phyloP scores from a whole-genome alignment of 2,329 filamentous ascomycete genomes.

The Rhinocladiella similis region DNA sequence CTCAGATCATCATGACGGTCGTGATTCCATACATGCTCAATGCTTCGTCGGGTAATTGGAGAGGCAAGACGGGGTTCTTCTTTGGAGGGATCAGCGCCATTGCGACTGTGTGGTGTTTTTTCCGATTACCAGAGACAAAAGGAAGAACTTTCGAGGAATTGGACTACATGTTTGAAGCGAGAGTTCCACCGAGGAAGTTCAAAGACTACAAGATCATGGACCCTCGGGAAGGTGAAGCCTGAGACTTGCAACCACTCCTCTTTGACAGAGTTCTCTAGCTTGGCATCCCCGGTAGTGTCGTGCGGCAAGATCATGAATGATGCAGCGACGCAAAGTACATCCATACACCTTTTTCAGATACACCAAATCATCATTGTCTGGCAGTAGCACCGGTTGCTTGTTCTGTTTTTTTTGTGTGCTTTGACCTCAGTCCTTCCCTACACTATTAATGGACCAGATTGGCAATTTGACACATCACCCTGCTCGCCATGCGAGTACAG shows the following conservation, averaged over 20 bases:
- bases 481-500: no score
- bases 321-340: no score
- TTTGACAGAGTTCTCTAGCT: no score
- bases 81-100: slow-evolving; percentile 63
- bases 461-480: no score
- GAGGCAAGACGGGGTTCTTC: slow-evolving; percentile 47
- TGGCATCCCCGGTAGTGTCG: no score
- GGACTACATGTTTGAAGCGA: slow-evolving; percentile 31
- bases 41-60: slow-evolving; percentile 33
- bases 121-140: slow-evolving; percentile 30
- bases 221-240: slow-evolving; percentile 4
- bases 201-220: slow-evolving; percentile 16
- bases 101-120: slow-evolving; percentile 40
- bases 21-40: slow-evolving; percentile 36
- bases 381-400: no score
- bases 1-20: slow-evolving; percentile 49
- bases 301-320: no score
- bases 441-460: no score
- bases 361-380: no score
- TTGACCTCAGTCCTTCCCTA: no score
- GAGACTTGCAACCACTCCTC: not conserved
- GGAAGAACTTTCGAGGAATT: slow-evolving; percentile 34
- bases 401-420: no score
- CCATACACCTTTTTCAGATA: no score
- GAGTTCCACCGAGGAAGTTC: slow-evolving; percentile 25